These are phyloP conservation scores for Antitrichia curtipendula DNA, from an alignment of 225 moss, liverwort and hornwort genomes.

Conservation along the genomic window DNA sequence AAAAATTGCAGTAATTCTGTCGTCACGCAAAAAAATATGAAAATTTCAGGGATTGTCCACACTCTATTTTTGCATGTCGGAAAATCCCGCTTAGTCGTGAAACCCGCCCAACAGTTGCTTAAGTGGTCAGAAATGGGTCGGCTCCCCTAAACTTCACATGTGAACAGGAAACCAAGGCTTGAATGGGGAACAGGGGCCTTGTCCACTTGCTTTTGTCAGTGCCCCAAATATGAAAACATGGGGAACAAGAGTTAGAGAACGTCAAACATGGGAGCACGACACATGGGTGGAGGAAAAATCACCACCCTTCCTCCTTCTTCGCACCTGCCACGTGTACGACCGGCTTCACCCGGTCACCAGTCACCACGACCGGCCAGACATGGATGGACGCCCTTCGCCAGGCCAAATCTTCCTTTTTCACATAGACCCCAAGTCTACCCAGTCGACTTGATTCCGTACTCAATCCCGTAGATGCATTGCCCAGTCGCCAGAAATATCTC, in stretches of 20 bases:
- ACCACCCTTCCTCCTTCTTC: not conserved
- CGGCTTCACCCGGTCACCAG: not conserved
- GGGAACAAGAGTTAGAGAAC: not conserved
- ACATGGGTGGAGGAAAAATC: not conserved
- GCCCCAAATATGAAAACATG: not conserved
- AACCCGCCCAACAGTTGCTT: too few relatives aligned
- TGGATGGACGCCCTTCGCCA: not conserved
- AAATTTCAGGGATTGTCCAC: too few relatives aligned
- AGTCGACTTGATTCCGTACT: fast-evolving
- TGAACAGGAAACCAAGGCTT: not conserved
- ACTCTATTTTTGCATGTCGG: too few relatives aligned
- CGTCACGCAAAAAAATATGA: too few relatives aligned
- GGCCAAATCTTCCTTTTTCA: not conserved
- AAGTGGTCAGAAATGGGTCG: too few relatives aligned
- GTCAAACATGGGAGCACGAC: not conserved
- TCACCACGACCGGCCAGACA: not conserved
- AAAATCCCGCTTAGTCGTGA: too few relatives aligned
- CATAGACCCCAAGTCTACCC: not conserved
- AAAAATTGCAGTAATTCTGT: too few relatives aligned
- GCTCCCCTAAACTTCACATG: not conserved
- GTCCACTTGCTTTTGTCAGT: not conserved
- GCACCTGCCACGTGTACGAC: not conserved
- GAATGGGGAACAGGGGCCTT: too few relatives aligned
- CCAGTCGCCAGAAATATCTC: not conserved
- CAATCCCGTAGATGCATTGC: too few relatives aligned